A percentile compares a stretch with the other conserved stretches of the same genome.
Conservation (phyloP, 1,139 yeast species). For the Pneumocystis canis region DNA sequence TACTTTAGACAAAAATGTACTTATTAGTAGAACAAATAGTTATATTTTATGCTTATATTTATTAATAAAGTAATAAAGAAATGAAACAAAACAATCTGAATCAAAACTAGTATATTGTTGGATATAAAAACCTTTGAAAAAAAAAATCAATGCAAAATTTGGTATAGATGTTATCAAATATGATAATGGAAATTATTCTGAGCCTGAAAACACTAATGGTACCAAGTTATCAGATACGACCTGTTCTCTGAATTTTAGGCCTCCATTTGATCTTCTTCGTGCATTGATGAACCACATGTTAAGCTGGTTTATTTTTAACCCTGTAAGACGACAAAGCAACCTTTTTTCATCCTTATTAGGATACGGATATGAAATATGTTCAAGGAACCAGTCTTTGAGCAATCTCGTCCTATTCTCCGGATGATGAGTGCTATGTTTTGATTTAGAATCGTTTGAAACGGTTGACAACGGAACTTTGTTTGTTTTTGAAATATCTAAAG, state of each 20-base stretch:
- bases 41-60: neutral
- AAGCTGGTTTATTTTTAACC: slow-evolving; percentile 77
- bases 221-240: slow-evolving; percentile 3
- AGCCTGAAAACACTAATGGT: neutral
- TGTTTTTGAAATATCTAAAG: neutral
- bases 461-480: neutral
- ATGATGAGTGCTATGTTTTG: slow-evolving; percentile 34
- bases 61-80: neutral
- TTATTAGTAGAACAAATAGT: no score
- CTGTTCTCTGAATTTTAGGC: slow-evolving; percentile 28
- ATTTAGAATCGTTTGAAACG: neutral
- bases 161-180: neutral
- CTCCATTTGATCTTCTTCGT: slow-evolving; percentile 50
- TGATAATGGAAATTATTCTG: neutral
- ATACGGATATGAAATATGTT: slow-evolving; percentile 81
- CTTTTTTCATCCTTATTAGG: slow-evolving; percentile 84
- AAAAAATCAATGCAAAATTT: neutral
- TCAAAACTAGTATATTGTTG: neutral
- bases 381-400: slow-evolving; percentile 67
- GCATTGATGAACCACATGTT: slow-evolving; percentile 97
- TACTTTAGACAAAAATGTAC: no score
- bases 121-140: neutral
- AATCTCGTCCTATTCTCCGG: slow-evolving; percentile 29
- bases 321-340: slow-evolving; percentile 65
- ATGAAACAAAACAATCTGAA: neutral